Conservation (phyloP, 768 basidiomycete species). For the Pulveroboletus ravenelii region DNA sequence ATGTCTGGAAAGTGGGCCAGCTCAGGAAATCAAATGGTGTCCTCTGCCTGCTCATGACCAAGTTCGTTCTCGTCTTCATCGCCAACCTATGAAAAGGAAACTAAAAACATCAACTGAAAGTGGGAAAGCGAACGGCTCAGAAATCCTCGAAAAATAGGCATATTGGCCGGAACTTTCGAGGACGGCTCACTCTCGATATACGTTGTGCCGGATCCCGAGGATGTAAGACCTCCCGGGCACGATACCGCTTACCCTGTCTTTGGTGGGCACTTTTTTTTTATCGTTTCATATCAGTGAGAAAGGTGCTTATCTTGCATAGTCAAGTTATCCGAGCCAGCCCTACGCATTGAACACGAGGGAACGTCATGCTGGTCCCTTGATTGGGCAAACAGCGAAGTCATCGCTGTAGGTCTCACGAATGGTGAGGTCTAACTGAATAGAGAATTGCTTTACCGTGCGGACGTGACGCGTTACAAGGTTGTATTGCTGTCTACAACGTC, state of each 20-base stretch:
- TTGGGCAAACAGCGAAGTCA: conserved; percentile 81
- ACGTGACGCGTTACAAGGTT: conserved; percentile 34
- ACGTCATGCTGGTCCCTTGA: conserved; percentile 77
- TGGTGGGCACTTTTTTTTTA: conserved; percentile 36
- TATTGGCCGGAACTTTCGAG: conserved; percentile 80
- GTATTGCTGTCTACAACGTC: conserved; percentile 55
- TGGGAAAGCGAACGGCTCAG: conserved; percentile 19
- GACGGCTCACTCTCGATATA: conserved; percentile 83
- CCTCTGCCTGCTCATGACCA: conserved; percentile 78
- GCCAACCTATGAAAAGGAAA: neutral
- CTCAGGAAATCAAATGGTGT: conserved; percentile 87
- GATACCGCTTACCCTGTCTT: conserved; percentile 39
- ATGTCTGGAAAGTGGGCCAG: conserved; percentile 77
- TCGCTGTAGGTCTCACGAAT: conserved; percentile 82
- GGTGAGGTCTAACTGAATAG: conserved; percentile 41
- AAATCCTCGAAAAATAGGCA: conserved; percentile 61
- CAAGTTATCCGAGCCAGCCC: conserved; percentile 53
- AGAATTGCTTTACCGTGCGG: neutral
- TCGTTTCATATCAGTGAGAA: neutral
- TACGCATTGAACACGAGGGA: conserved; percentile 73
- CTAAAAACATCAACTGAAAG: conserved; percentile 10
- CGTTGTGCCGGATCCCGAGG: conserved; percentile 73
- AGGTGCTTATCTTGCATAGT: conserved; percentile 36
- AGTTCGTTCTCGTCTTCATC: conserved; percentile 26
- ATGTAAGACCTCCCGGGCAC: conserved; percentile 32